A percentile compares a stretch with the other conserved stretches of the same genome.
Evolutionary conservation across 805 yeast species (phyloP).

Genomic region (Candida succiphila): DNA sequence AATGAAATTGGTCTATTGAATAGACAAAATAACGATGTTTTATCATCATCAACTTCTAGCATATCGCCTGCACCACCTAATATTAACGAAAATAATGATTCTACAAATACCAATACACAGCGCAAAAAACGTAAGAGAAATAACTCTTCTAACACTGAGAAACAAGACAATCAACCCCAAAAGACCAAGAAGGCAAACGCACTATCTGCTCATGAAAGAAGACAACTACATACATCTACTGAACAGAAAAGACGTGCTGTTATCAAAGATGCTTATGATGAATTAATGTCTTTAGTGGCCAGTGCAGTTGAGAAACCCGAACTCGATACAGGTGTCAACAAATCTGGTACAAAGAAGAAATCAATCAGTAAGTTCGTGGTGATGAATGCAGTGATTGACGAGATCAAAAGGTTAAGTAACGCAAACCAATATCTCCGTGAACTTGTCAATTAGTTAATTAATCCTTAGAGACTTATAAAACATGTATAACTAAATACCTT

Average conservation of each 20-base stretch:
- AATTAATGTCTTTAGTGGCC: constrained; percentile 16
- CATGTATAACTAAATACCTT: too few species aligned
- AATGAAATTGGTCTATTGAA: background rate
- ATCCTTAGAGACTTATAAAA: too few species aligned
- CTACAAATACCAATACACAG: background rate
- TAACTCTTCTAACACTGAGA: background rate
- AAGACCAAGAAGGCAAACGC: constrained; percentile 2
- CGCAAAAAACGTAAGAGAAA: background rate
- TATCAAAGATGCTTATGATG: constrained; percentile 27
- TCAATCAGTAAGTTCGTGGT: constrained; percentile 16
- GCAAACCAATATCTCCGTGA: constrained; percentile 6
- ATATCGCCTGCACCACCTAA: too few species aligned
- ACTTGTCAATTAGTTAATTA: background rate
- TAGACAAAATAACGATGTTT: too few species aligned
- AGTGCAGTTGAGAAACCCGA: constrained; percentile 2
- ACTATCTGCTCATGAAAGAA: constrained; percentile 23
- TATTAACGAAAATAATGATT: background rate
- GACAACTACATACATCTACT: constrained; percentile 25
- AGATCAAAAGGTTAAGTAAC: constrained; percentile 15
- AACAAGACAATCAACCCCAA: background rate
- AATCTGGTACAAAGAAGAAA: constrained; percentile 9
- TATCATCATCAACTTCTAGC: background rate
- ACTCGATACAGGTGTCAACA: constrained; percentile 1
- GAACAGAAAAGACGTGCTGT: constrained; percentile 27
- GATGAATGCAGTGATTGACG: constrained; percentile 15